Percentiles rank a stretch among this genome's conserved stretches.
Conservation (phyloP, 106 monocot genomes). For the Ottelia alismoides region DNA sequence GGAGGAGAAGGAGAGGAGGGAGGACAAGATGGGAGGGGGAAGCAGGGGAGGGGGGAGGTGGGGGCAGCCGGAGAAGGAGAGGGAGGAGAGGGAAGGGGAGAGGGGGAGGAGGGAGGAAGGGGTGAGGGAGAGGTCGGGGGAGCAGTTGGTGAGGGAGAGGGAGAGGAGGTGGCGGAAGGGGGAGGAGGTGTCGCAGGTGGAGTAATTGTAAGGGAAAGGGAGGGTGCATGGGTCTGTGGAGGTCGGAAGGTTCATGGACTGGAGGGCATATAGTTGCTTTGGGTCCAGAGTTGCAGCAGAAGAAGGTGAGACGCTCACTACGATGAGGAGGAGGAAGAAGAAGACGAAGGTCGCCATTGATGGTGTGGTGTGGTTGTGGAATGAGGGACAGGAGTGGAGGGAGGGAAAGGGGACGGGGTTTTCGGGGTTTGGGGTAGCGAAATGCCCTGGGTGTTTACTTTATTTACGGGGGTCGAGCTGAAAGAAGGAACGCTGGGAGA, state of each 20-base stretch:
- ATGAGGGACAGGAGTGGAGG: no score
- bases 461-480: no score
- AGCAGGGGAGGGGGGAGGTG: slow-evolving; percentile 14
- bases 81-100: slow-evolving; percentile 43
- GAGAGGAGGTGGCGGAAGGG: slow-evolving; percentile 53
- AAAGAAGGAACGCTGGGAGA: no score
- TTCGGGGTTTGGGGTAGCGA: no score
- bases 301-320: no score
- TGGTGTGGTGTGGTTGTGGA: no score
- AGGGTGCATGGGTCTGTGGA: slow-evolving; percentile 36
- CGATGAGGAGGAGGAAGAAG: no score
- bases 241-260: slow-evolving; percentile 33
- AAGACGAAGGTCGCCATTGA: no score
- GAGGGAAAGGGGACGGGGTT: no score
- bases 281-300: slow-evolving; percentile 36
- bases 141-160: slow-evolving; percentile 59
- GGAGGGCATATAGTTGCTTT: slow-evolving; percentile 42
- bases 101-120: slow-evolving; percentile 28
- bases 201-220: slow-evolving; percentile 39
- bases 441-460: no score
- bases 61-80: slow-evolving; percentile 36
- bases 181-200: slow-evolving; percentile 41
- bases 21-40: slow-evolving; percentile 37
- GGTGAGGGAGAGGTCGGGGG: slow-evolving; percentile 28
- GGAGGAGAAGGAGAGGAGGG: slow-evolving; percentile 28